Evolutionary conservation across 2,329 filamentous ascomycete genomes (phyloP).

Genomic region (Hymenotorrendiella dingleyae): DNA sequence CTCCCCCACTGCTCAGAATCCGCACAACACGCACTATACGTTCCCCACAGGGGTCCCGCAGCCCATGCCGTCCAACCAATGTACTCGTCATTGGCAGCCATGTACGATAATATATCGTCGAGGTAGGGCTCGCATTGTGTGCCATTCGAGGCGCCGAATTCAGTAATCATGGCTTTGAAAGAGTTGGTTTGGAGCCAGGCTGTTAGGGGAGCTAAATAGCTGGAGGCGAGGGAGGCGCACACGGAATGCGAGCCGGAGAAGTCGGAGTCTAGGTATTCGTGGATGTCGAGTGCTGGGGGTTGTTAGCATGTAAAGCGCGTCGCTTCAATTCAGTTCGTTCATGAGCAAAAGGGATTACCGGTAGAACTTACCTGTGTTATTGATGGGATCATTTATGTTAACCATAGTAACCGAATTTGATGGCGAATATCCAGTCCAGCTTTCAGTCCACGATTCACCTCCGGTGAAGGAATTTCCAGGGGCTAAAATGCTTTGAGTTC

Average conservation of each 20-base stretch:
- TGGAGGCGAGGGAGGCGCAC: constrained; percentile 36
- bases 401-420: constrained; percentile 35
- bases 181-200: constrained; percentile 40
- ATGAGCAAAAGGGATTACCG: neutral
- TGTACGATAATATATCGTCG: constrained; percentile 38
- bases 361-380: constrained; percentile 33
- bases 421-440: constrained; percentile 31
- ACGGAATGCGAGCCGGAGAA: constrained; percentile 39
- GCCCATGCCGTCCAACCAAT: constrained; percentile 48
- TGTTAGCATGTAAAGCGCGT: neutral
- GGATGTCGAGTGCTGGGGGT: constrained; percentile 39
- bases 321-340: no score
- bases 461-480: constrained; percentile 46
- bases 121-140: constrained; percentile 38
- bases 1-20: constrained; percentile 38
- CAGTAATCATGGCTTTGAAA: constrained; percentile 44
- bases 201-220: constrained; percentile 37
- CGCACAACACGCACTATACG: constrained; percentile 36
- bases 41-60: constrained; percentile 44
- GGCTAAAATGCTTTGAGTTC: constrained; percentile 34
- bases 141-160: constrained; percentile 43
- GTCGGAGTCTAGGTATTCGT: constrained; percentile 46
- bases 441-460: constrained; percentile 41
- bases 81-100: constrained; percentile 40
- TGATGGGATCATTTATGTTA: constrained; percentile 39